Conservation (phyloP, 306 rosid species). For the Glycine latifolia region DNA sequence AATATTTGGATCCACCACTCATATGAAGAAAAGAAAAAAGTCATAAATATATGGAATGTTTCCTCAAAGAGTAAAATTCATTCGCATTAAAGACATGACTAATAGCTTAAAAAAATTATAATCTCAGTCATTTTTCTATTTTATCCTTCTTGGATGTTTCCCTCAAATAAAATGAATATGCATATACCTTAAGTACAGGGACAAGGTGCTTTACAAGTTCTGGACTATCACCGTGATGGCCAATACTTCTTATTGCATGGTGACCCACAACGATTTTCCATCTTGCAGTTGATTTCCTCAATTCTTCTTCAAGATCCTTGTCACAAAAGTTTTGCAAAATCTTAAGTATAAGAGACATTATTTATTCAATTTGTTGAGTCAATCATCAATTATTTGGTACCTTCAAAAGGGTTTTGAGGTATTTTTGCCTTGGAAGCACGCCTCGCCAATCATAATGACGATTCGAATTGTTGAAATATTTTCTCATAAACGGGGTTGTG, state of each 20-base stretch:
- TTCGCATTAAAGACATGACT: too few species aligned
- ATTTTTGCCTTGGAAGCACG: slow-evolving; percentile 52
- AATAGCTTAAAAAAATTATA: too few species aligned
- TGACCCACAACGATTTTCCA: slow-evolving; percentile 61
- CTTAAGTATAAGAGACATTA: background rate
- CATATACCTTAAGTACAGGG: slow-evolving; percentile 48
- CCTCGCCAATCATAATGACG: slow-evolving; percentile 76
- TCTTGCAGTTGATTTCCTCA: slow-evolving; percentile 48
- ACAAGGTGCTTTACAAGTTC: slow-evolving; percentile 32
- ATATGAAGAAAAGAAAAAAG: too few species aligned
- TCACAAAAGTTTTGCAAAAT: slow-evolving; percentile 5
- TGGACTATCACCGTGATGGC: slow-evolving; percentile 51
- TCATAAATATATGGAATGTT: too few species aligned
- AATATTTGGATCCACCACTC: too few species aligned
- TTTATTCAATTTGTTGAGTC: background rate
- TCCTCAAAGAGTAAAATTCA: too few species aligned
- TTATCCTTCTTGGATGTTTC: background rate
- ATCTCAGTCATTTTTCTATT: background rate
- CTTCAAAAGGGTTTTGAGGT: slow-evolving; percentile 55
- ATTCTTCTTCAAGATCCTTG: slow-evolving; percentile 46
- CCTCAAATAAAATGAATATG: background rate
- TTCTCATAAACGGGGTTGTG: slow-evolving; percentile 67
- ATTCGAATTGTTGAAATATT: slow-evolving; percentile 50
- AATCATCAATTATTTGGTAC: slow-evolving; percentile 49
- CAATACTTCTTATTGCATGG: slow-evolving; percentile 53